Conservation (phyloP, 352 stramenopile species). For the Phytophthora sp. region DNA sequence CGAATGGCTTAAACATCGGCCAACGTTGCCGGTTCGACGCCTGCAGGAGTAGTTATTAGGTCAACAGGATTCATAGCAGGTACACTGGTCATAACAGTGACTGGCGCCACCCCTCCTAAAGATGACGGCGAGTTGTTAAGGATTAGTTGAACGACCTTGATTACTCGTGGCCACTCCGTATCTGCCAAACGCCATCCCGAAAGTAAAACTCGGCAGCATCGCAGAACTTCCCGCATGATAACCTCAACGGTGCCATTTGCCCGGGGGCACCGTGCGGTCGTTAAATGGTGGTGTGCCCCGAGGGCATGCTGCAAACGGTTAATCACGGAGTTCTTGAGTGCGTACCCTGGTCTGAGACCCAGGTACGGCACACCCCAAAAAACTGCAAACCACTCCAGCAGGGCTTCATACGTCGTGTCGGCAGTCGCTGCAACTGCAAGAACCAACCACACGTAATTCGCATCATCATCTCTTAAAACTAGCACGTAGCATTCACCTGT, state of each 20-base stretch:
- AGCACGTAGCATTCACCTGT: constrained; percentile 24
- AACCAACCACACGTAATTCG: constrained; percentile 29
- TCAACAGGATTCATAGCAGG: neutral
- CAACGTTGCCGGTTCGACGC: neutral
- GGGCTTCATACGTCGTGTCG: neutral
- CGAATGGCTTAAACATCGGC: neutral
- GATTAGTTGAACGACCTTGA: neutral
- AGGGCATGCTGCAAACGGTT: constrained; percentile 7
- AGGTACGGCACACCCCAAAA: constrained; percentile 25
- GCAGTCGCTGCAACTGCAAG: constrained; percentile 3
- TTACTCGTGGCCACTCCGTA: neutral
- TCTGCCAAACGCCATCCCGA: neutral
- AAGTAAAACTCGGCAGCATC: neutral
- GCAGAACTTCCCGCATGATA: constrained; percentile 28
- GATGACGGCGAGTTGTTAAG: neutral
- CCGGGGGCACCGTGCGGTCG: constrained; percentile 26
- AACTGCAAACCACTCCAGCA: constrained; percentile 31
- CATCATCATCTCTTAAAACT: constrained; percentile 37
- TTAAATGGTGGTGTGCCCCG: constrained; percentile 32
- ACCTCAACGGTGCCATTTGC: constrained; percentile 43
- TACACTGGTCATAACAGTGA: neutral
- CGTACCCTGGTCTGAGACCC: constrained; percentile 30
- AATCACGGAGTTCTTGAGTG: constrained; percentile 41
- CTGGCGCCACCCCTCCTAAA: neutral
- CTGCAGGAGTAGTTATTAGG: neutral